Evolutionary conservation across 202 grass and related monocot genomes (phyloP).

Genomic region (Digitaria exilis): DNA sequence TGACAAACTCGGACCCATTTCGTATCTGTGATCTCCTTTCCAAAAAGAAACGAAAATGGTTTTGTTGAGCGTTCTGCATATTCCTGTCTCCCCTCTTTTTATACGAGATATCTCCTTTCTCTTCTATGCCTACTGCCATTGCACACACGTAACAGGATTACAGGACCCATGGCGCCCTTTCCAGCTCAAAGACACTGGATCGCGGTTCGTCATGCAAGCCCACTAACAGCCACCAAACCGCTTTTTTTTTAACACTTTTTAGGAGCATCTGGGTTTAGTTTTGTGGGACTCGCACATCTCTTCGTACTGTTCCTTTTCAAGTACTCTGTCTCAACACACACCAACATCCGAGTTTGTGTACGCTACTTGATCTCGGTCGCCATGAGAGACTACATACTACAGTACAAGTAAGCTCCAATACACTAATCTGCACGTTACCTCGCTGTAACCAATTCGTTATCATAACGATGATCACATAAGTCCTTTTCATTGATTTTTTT

Average conservation of each 20-base stretch:
- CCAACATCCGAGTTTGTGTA: no score
- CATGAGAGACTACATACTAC: no score
- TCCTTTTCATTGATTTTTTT: not conserved
- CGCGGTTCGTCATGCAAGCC: not conserved
- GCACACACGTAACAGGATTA: not conserved
- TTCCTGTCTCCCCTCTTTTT: not conserved
- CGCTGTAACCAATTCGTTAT: not conserved
- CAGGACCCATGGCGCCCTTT: not conserved
- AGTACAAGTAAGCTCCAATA: no score
- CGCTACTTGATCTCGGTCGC: no score
- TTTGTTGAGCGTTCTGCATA: not conserved
- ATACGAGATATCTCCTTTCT: not conserved
- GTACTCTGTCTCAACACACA: not conserved
- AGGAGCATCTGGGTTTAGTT: not conserved
- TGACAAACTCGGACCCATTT: no score
- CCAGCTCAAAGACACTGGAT: not conserved
- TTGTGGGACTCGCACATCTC: not conserved
- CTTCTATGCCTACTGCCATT: not conserved
- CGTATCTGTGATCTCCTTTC: no score
- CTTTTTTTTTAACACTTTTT: not conserved
- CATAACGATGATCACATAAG: not conserved
- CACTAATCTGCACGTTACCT: not conserved
- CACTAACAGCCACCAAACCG: not conserved
- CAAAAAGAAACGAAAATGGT: not conserved
- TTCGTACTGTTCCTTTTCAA: not conserved